phyloP scores from a whole-genome alignment of 2,329 filamentous ascomycete genomes.

The Zalaria obscura region DNA sequence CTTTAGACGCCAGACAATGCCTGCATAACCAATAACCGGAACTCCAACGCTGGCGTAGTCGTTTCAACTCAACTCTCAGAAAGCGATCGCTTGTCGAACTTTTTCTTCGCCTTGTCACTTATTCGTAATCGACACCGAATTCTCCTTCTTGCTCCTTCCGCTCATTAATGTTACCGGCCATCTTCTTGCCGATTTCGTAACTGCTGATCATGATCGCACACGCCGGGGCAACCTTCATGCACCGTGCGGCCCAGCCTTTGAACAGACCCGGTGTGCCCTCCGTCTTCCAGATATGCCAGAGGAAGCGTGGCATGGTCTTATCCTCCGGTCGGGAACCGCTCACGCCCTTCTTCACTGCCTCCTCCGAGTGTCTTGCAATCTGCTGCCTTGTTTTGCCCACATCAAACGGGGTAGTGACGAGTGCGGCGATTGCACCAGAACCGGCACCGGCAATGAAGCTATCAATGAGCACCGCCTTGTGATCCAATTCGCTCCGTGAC shows the following conservation, averaged over 20 bases:
- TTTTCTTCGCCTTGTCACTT: no score
- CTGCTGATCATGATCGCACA: slow-evolving; percentile 99
- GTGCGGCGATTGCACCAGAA: slow-evolving; percentile 72
- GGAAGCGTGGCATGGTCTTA: slow-evolving; percentile 61
- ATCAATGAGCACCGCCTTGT: slow-evolving; percentile 66
- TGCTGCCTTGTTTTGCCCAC: slow-evolving; percentile 95
- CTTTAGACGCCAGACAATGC: no score
- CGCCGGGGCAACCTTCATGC: slow-evolving; percentile 85
- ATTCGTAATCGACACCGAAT: no score
- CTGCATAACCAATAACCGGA: no score
- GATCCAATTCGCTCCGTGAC: slow-evolving; percentile 53
- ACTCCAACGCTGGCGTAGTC: no score
- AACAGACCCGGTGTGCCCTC: slow-evolving; percentile 75
- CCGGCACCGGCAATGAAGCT: slow-evolving; percentile 76
- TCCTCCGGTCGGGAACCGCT: slow-evolving; percentile 50
- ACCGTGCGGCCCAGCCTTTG: slow-evolving; percentile 81
- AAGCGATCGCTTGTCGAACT: no score
- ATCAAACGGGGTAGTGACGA: slow-evolving; percentile 89
- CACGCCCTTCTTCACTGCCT: slow-evolving; percentile 21
- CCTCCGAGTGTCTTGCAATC: slow-evolving; percentile 49
- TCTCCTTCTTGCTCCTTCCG: slow-evolving; percentile 15
- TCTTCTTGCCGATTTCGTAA: slow-evolving; percentile 89
- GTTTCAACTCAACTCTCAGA: no score
- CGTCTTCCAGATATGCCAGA: slow-evolving; percentile 81
- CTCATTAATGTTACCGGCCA: slow-evolving; percentile 64